Percentiles rank a stretch among this genome's conserved stretches.
phyloP scores from a whole-genome alignment of 2,329 filamentous ascomycete genomes.

The Monosporascus cannonballus region DNA sequence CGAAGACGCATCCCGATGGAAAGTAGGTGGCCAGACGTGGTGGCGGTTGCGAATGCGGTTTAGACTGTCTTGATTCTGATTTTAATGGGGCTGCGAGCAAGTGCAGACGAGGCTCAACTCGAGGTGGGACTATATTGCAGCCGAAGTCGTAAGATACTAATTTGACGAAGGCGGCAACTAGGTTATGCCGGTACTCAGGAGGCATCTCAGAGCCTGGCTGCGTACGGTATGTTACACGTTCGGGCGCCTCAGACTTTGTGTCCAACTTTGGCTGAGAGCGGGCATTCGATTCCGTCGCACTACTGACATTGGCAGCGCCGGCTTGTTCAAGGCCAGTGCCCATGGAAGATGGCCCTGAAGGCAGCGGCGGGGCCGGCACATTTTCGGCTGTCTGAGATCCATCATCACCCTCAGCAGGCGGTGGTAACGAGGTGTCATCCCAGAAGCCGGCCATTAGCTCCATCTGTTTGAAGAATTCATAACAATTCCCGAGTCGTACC shows the following conservation, averaged over 20 bases:
- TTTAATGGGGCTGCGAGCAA: conserved; percentile 29
- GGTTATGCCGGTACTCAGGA: conserved; percentile 48
- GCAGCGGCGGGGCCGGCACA: conserved; percentile 3
- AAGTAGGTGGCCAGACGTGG: conserved; percentile 45
- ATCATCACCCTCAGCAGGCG: conserved; percentile 7
- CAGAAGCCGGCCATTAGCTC: conserved; percentile 54
- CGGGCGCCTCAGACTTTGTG: conserved; percentile 4
- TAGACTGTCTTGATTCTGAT: background rate
- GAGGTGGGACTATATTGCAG: conserved; percentile 51
- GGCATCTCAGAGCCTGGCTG: conserved; percentile 51
- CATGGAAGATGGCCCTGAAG: conserved; percentile 5
- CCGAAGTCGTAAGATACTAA: conserved; percentile 61
- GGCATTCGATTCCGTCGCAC: conserved; percentile 12
- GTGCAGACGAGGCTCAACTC: conserved; percentile 54
- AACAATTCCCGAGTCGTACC: conserved; percentile 54
- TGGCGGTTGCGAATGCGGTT: conserved; percentile 5
- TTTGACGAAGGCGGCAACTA: conserved; percentile 56
- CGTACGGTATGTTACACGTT: conserved; percentile 35
- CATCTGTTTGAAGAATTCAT: conserved; percentile 60
- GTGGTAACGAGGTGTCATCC: conserved; percentile 49
- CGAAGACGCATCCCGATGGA: conserved; percentile 51
- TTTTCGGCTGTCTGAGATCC: conserved; percentile 1
- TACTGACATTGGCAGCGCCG: conserved; percentile 7
- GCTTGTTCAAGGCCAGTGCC: conserved; percentile 14
- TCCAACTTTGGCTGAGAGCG: conserved; percentile 10